Evolutionary conservation across 2,329 filamentous ascomycete species (phyloP).

Genomic region (Plenodomus biglobosus): DNA sequence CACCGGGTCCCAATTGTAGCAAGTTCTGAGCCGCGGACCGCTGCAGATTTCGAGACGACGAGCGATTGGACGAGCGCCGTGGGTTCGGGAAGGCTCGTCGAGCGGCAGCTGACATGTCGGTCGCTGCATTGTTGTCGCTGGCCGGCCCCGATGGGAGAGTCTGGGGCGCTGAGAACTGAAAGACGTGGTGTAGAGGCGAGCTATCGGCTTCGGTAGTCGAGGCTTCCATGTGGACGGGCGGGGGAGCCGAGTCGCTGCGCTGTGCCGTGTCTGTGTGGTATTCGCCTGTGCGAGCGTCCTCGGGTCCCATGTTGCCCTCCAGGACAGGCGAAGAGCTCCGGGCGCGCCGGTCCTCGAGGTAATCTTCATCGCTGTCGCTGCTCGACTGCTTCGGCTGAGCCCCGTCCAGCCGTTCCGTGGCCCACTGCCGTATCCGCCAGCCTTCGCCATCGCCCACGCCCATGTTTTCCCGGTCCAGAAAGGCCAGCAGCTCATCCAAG

Average conservation of each 20-base stretch:
- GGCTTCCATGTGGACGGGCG: slow-evolving; percentile 46
- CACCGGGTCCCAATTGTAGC: slow-evolving; percentile 60
- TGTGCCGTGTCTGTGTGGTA: slow-evolving; percentile 17
- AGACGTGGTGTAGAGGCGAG: slow-evolving; percentile 47
- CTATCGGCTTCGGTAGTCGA: slow-evolving; percentile 32
- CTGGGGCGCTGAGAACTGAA: slow-evolving; percentile 69
- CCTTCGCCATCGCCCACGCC: slow-evolving; percentile 79
- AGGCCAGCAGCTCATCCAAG: slow-evolving; percentile 81
- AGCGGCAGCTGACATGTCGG: slow-evolving; percentile 33
- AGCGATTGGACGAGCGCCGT: slow-evolving; percentile 42
- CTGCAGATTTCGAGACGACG: slow-evolving; percentile 33
- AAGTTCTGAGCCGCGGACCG: slow-evolving; percentile 40
- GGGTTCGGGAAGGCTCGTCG: slow-evolving; percentile 37
- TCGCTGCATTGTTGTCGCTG: slow-evolving; percentile 19
- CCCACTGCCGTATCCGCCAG: slow-evolving; percentile 66
- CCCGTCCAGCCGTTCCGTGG: slow-evolving; percentile 68
- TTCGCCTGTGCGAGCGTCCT: slow-evolving; percentile 42
- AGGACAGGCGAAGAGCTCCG: slow-evolving; percentile 61
- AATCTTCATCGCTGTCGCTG: slow-evolving; percentile 70
- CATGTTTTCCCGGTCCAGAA: slow-evolving; percentile 79
- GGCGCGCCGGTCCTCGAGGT: slow-evolving; percentile 61
- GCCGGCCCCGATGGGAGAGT: slow-evolving; percentile 56
- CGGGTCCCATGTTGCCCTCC: slow-evolving; percentile 52
- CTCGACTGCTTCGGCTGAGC: slow-evolving; percentile 56
- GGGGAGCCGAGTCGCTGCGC: slow-evolving; percentile 22